These are phyloP conservation scores for Penicillium frequentans DNA, from an alignment of 2,329 filamentous ascomycete genomes.

Conservation along the genomic window DNA sequence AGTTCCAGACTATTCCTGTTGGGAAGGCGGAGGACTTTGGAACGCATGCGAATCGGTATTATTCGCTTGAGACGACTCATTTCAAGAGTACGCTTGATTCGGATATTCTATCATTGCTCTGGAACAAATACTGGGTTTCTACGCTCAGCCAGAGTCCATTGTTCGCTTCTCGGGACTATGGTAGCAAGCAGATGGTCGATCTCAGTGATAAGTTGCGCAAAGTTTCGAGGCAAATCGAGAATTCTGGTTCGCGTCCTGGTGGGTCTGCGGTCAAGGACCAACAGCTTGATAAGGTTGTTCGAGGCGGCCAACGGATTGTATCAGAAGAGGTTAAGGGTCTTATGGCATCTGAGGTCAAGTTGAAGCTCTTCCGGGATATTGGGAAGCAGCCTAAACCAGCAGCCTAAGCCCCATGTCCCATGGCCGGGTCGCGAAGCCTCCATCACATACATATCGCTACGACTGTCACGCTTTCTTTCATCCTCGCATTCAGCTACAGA, in stretches of 20 bases:
- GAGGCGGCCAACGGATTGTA: constrained; percentile 58
- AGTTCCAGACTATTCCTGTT: constrained; percentile 68
- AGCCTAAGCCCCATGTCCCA: constrained; percentile 8
- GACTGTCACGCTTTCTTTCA: constrained; percentile 14
- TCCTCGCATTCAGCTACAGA: neutral
- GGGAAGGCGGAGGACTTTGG: constrained; percentile 95
- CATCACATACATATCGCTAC: constrained; percentile 12
- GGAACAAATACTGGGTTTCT: constrained; percentile 97
- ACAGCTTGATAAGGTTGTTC: constrained; percentile 54
- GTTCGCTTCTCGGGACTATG: constrained; percentile 89
- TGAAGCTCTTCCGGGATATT: constrained; percentile 50
- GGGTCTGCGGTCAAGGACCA: constrained; percentile 40
- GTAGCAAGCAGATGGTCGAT: constrained; percentile 88
- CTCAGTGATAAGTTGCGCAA: constrained; percentile 78
- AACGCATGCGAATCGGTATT: constrained; percentile 87
- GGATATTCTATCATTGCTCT: constrained; percentile 81
- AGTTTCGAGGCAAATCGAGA: constrained; percentile 50
- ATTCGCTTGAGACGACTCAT: constrained; percentile 85
- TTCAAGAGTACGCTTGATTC: constrained; percentile 92
- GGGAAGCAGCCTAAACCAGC: constrained; percentile 25
- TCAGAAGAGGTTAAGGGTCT: constrained; percentile 54
- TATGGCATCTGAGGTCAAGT: constrained; percentile 52
- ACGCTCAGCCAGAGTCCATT: constrained; percentile 89
- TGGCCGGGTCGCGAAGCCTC: neutral
- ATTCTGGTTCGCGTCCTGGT: constrained; percentile 28